These are phyloP conservation scores for Nidula microcarpa DNA, from an alignment of 768 basidiomycete species.

Conservation along the genomic window DNA sequence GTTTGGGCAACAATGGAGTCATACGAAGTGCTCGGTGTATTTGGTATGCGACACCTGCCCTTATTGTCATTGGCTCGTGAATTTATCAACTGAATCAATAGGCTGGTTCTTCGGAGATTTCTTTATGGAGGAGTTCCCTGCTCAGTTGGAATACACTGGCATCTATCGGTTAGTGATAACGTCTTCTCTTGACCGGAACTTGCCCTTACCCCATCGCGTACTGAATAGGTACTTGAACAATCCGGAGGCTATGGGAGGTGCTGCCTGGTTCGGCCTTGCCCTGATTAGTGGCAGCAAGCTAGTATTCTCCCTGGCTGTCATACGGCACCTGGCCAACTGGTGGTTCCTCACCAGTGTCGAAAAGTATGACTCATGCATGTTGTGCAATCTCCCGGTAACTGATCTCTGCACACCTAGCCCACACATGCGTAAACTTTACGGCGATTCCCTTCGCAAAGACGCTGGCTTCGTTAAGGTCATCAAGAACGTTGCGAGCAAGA, in stretches of 20 bases:
- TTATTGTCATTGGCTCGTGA: background rate
- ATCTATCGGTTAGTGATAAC: slow-evolving; percentile 72
- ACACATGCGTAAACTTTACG: slow-evolving; percentile 98
- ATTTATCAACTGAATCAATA: slow-evolving; percentile 18
- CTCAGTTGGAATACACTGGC: slow-evolving; percentile 90
- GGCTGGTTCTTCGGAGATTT: slow-evolving; percentile 99
- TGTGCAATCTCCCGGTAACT: slow-evolving; percentile 3
- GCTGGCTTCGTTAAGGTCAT: slow-evolving; percentile 99
- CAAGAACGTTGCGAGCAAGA: slow-evolving; percentile 85
- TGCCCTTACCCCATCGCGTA: background rate
- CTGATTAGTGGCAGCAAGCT: slow-evolving; percentile 91
- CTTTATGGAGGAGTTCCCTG: slow-evolving; percentile 91
- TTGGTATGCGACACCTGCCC: slow-evolving; percentile 50
- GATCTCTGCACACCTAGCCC: slow-evolving; percentile 50
- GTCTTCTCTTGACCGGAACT: background rate
- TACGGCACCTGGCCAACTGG: slow-evolving; percentile 87
- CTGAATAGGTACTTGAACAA: slow-evolving; percentile 79
- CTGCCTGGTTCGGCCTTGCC: slow-evolving; percentile 91
- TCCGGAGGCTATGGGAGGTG: slow-evolving; percentile 94
- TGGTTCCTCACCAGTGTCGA: slow-evolving; percentile 95
- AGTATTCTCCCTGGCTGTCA: slow-evolving; percentile 80
- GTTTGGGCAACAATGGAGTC: slow-evolving; percentile 89
- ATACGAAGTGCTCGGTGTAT: slow-evolving; percentile 90
- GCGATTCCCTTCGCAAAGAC: slow-evolving; percentile 89
- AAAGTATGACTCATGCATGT: slow-evolving; percentile 53